Conservation (phyloP, 352 stramenopile species). For the Phytophthora rubi region DNA sequence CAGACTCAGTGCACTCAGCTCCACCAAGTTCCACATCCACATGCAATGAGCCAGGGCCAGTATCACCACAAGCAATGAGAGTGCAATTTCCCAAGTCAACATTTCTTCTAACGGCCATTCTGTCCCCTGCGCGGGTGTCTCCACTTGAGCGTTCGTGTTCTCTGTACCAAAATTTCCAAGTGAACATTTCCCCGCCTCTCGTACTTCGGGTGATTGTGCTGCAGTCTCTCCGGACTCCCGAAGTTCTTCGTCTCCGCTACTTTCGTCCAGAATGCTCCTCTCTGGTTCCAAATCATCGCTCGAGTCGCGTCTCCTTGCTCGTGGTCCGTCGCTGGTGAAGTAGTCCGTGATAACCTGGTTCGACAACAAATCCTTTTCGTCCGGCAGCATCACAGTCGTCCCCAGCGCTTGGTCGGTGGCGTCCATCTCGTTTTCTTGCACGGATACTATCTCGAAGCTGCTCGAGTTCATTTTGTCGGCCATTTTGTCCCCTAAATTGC, state of each 20-base stretch:
- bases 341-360: conserved; percentile 42
- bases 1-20: conserved; percentile 21
- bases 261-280: conserved; percentile 25
- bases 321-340: conserved; percentile 32
- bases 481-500: background rate
- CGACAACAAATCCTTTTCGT: conserved; percentile 31
- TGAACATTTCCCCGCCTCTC: background rate
- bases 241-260: conserved; percentile 25
- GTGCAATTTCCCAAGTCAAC: conserved; percentile 17
- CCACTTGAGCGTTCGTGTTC: background rate
- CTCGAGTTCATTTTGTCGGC: conserved; percentile 7
- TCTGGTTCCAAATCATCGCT: conserved; percentile 7
- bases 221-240: conserved; percentile 6
- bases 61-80: conserved; percentile 25
- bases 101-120: conserved; percentile 12
- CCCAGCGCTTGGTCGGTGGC: conserved; percentile 21
- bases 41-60: conserved; percentile 30
- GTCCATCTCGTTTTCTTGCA: conserved; percentile 18
- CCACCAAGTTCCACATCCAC: conserved; percentile 34
- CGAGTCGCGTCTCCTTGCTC: conserved; percentile 3
- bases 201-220: conserved; percentile 2
- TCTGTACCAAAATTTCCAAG: background rate
- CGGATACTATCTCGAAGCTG: conserved; percentile 6
- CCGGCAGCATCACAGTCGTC: conserved; percentile 24
- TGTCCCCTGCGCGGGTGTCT: background rate